phyloP scores from a whole-genome alignment of 768 basidiomycete genomes.

The Cystobasidium ongulense region DNA sequence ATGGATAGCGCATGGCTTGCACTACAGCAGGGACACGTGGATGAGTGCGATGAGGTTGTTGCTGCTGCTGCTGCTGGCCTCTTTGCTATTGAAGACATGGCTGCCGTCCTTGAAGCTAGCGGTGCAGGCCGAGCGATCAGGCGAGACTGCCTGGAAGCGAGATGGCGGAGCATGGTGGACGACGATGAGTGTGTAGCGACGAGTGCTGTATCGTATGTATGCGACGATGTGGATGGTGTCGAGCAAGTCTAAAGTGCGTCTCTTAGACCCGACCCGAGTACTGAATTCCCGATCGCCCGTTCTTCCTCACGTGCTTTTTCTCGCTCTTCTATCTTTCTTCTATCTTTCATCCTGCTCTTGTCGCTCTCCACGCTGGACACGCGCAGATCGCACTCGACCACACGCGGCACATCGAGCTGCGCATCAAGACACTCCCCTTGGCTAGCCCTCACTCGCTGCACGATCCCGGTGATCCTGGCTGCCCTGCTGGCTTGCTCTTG shows the following conservation, averaged over 20 bases:
- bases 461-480: neutral
- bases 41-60: conserved; percentile 8
- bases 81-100: neutral
- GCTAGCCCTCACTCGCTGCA: neutral
- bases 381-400: neutral
- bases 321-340: neutral
- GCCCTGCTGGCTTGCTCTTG: neutral
- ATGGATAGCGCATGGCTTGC: neutral
- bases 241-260: neutral
- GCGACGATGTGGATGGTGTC: neutral
- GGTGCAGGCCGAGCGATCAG: neutral
- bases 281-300: too few species aligned
- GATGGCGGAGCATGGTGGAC: neutral
- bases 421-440: neutral
- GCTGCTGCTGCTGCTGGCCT: neutral
- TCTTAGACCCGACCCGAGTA: neutral
- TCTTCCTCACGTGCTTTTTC: neutral
- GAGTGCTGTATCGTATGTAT: too few species aligned
- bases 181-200: neutral
- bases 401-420: neutral
- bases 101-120: neutral
- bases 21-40: conserved; percentile 19
- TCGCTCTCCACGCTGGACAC: neutral
- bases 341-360: too few species aligned
- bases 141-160: neutral